These are phyloP conservation scores for Mycena galericulata DNA, from an alignment of 768 basidiomycete species.

Conservation along the genomic window DNA sequence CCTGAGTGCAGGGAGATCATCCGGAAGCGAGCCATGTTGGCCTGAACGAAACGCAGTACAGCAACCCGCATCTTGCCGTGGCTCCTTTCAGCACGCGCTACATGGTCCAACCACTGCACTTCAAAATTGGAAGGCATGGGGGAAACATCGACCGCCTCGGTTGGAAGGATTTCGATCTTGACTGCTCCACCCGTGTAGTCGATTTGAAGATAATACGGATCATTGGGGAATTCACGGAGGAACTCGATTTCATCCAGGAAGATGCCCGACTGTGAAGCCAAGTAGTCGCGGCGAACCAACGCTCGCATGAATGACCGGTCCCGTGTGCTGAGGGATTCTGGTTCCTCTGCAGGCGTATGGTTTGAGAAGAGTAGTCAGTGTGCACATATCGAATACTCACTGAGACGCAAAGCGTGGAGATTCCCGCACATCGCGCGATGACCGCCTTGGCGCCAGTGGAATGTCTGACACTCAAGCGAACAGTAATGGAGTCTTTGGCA, in stretches of 20 bases:
- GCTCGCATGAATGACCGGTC: conserved; percentile 7
- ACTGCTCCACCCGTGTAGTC: not conserved
- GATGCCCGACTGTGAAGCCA: not conserved
- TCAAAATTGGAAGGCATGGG: not conserved
- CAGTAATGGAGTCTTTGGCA: not conserved
- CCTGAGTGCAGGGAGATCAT: not conserved
- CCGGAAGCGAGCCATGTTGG: not conserved
- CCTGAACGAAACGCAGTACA: not conserved
- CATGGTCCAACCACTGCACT: conserved; percentile 7
- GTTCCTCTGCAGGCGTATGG: not conserved
- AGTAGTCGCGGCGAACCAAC: conserved; percentile 7
- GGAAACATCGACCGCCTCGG: not conserved
- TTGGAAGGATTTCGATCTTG: not conserved
- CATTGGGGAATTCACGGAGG: not conserved
- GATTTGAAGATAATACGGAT: not conserved
- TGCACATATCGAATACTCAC: not conserved
- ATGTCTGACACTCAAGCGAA: not conserved
- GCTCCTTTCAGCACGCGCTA: not conserved
- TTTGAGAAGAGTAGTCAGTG: not conserved
- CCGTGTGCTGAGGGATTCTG: not conserved
- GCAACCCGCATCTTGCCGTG: conserved; percentile 1
- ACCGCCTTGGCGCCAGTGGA: not conserved
- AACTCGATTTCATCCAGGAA: not conserved
- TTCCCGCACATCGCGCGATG: not conserved
- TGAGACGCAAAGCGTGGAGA: not conserved